These are phyloP conservation scores for Neurospora sp. DNA, from an alignment of 2,329 filamentous ascomycete species.

Conservation along the genomic window DNA sequence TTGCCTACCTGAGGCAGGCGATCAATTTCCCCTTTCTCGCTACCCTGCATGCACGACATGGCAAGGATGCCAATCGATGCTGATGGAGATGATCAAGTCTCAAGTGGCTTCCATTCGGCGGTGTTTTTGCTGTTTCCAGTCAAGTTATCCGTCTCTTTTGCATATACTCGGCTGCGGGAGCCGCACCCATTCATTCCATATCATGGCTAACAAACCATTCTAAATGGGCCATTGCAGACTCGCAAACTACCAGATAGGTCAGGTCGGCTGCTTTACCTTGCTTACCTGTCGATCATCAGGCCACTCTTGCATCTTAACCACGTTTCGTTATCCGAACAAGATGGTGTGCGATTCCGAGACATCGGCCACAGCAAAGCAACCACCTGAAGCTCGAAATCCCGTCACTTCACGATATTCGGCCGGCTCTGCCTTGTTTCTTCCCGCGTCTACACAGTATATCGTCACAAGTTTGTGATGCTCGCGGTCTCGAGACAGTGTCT, in stretches of 20 bases:
- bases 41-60: neutral
- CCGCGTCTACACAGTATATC: neutral
- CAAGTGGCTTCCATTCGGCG: neutral
- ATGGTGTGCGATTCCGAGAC: neutral
- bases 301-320: neutral
- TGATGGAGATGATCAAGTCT: neutral
- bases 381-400: neutral
- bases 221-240: neutral
- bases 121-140: neutral
- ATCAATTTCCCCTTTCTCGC: neutral
- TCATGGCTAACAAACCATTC: neutral
- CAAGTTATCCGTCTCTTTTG: neutral
- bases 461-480: neutral
- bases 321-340: neutral
- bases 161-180: neutral
- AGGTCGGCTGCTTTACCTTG: neutral
- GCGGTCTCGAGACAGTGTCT: neutral
- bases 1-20: neutral
- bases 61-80: neutral
- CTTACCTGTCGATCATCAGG: neutral
- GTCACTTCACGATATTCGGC: neutral
- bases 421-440: neutral
- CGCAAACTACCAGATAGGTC: neutral
- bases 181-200: neutral
- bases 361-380: neutral